Percentiles rank a stretch among this genome's conserved stretches.
Evolutionary conservation across 768 basidiomycete genomes (phyloP).

Genomic region (Kwoniella dendrophila): DNA sequence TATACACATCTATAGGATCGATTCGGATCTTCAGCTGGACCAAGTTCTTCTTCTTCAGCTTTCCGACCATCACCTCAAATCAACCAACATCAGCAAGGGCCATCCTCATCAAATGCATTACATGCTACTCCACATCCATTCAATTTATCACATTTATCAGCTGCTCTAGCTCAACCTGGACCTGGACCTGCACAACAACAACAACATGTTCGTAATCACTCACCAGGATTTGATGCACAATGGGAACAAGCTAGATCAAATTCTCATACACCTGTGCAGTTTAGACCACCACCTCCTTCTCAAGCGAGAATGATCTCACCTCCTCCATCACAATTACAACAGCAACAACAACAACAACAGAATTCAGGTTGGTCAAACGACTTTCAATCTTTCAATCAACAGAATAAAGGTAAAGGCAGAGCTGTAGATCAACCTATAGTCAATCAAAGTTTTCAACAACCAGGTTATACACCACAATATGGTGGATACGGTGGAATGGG

Average conservation of each 20-base stretch:
- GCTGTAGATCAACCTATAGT: conserved; percentile 42
- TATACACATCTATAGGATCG: conserved; percentile 9
- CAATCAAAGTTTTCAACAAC: conserved; percentile 7
- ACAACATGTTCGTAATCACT: conserved; percentile 14
- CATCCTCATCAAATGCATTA: conserved; percentile 10
- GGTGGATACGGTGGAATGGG: background rate
- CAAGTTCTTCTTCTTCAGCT: conserved; percentile 13
- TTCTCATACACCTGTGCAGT: too few species aligned
- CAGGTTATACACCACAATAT: background rate
- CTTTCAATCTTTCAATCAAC: conserved; percentile 52
- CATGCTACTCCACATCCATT: conserved; percentile 41
- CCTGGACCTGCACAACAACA: background rate
- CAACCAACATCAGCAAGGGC: conserved; percentile 1
- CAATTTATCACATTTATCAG: conserved; percentile 43
- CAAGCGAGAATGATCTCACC: background rate
- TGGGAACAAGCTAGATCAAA: conserved; percentile 28
- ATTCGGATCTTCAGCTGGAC: conserved; percentile 4
- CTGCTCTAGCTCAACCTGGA: conserved; percentile 26
- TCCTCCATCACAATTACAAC: background rate
- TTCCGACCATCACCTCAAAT: conserved; percentile 9
- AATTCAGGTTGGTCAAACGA: conserved; percentile 23
- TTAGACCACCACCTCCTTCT: background rate
- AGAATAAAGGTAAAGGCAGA: conserved; percentile 77
- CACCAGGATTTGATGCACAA: conserved; percentile 30
- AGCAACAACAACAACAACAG: background rate